These are phyloP conservation scores for Magnaporthiopsis poae DNA, from an alignment of 2,329 filamentous ascomycete genomes.

Conservation along the genomic window DNA sequence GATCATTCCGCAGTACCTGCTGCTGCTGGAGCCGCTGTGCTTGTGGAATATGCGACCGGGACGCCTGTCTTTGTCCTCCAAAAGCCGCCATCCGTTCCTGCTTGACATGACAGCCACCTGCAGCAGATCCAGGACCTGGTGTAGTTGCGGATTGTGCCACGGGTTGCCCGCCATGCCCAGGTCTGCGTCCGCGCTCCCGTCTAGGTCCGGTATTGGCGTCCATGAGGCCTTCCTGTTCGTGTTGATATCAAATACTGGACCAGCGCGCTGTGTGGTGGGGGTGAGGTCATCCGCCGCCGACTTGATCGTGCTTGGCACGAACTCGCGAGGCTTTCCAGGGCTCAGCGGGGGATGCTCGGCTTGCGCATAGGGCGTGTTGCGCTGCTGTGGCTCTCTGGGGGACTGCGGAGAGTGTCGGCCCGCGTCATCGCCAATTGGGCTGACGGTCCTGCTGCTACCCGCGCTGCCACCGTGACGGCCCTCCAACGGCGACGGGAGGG, in stretches of 20 bases:
- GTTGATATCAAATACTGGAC: neutral
- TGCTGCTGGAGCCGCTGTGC: neutral
- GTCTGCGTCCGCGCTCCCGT: neutral
- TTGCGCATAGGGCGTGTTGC: neutral
- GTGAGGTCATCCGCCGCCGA: neutral
- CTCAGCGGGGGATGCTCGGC: neutral
- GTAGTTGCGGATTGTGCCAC: constrained; percentile 32
- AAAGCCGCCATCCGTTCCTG: constrained; percentile 12
- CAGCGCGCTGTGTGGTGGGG: neutral
- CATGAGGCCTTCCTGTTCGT: neutral
- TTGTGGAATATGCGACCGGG: neutral
- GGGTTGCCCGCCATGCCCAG: constrained; percentile 13
- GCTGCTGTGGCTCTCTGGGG: neutral
- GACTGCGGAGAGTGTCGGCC: neutral
- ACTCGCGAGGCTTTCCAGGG: neutral
- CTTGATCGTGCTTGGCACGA: neutral
- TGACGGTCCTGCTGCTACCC: neutral
- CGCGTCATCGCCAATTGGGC: neutral
- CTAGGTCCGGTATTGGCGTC: neutral
- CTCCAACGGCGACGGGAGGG: neutral
- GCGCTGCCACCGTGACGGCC: neutral
- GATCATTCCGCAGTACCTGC: neutral
- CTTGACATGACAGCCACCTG: constrained; percentile 31
- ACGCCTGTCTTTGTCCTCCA: neutral
- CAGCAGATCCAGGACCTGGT: constrained; percentile 35